Evolutionary conservation across 2,329 filamentous ascomycete species (phyloP), one percentile per base, ranked within the genome.

Genomic region (Akanthomyces lecanii): DNA sequence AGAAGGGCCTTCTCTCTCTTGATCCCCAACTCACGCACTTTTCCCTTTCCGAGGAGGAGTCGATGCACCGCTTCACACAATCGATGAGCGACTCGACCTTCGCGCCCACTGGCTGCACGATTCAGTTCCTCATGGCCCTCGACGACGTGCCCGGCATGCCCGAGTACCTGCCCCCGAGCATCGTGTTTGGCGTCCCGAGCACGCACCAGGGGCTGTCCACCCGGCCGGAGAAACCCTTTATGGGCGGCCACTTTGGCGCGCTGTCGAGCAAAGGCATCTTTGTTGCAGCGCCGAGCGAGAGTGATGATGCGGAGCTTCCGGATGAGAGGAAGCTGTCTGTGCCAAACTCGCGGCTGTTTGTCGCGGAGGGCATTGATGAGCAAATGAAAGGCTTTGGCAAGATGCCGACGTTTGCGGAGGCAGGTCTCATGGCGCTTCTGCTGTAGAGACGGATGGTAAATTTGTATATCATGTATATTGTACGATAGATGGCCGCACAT

Each of bases 1-100:
- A 94, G 72, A 86, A 89, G 69, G 91, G 91, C 0, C 77, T 96
- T 0, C 77, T 96, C 3, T 91, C 91, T 6, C 80, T 96, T 4
- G 91, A 95, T 70, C 90, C 91, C 4, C 83, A 91, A 66, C 81
- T 78, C 18, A 79, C 73, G 23, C 83, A 84, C 68, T 76, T 77
- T 21, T 71, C 78, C 8, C 58, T 73, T 0, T 72, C 76, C 1
- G 79, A 82, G 45, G 77, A 85, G 40, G 80, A 84, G 23, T 77
- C 80, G 58, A 78, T 88, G 67, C 76, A 82, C 42, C 77, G 74
- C 65, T 85, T 87, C 65, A 80, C 85, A 66, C 75, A 77, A 52
- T 78, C 79, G 11, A 79, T 85, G 69, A 70, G 68, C 56, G 73
- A 72, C 50, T 71, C 67, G 10, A 82, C 85, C 51, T 81, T 90